These are phyloP conservation scores for Penicillium bialowiezense DNA, from an alignment of 495 filamentous ascomycete genomes.

Conservation along the genomic window DNA sequence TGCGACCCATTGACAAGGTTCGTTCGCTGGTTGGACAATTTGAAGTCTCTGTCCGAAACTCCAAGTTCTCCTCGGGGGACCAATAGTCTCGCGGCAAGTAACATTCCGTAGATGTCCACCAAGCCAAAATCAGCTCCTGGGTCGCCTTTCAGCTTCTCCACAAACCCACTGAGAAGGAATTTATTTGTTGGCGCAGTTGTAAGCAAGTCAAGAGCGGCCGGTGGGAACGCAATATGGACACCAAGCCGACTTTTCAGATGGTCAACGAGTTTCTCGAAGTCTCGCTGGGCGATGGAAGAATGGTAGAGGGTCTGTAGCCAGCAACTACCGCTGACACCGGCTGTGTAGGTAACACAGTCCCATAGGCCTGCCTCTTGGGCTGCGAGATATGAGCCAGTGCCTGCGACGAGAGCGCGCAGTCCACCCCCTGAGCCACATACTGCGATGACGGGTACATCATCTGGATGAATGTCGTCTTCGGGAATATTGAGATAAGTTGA, in stretches of 20 bases:
- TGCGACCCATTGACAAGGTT: slow-evolving; percentile 72
- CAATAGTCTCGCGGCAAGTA: slow-evolving; percentile 78
- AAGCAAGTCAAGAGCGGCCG: slow-evolving; percentile 70
- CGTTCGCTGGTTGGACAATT: slow-evolving; percentile 76
- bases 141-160: slow-evolving; percentile 87
- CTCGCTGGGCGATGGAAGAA: slow-evolving; percentile 69
- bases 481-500: slow-evolving; percentile 76
- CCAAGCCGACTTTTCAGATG: slow-evolving; percentile 83
- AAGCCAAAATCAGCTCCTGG: slow-evolving; percentile 79
- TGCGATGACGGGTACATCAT: slow-evolving; percentile 89
- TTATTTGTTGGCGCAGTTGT: slow-evolving; percentile 88
- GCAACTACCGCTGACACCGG: slow-evolving; percentile 91
- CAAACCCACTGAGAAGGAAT: slow-evolving; percentile 77
- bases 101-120: slow-evolving; percentile 86
- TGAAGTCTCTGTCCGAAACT: slow-evolving; percentile 73
- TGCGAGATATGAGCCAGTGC: slow-evolving; percentile 77
- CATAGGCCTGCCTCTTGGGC: slow-evolving; percentile 82
- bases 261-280: slow-evolving; percentile 65
- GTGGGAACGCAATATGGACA: slow-evolving; percentile 89
- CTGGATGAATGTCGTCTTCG: slow-evolving; percentile 78
- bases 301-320: slow-evolving; percentile 91
- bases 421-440: slow-evolving; percentile 93
- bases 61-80: slow-evolving; percentile 81
- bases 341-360: slow-evolving; percentile 90
- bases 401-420: slow-evolving; percentile 83